phyloP scores from a whole-genome alignment of 805 yeast genomes.

The Candida namnaoensis region DNA sequence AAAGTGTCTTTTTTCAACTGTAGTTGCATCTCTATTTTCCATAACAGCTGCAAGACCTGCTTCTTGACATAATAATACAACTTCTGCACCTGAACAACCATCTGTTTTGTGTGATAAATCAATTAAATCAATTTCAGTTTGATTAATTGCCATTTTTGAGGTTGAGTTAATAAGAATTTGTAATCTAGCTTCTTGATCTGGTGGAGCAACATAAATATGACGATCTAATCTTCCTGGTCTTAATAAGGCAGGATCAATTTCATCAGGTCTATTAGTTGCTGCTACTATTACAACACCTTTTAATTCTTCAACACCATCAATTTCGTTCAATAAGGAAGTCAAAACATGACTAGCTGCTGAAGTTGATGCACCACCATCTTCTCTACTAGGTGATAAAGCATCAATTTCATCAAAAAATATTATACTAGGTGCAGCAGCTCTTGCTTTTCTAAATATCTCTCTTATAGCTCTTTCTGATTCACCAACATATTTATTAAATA shows the following conservation, averaged over 20 bases:
- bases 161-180: constrained; percentile 72
- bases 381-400: constrained; percentile 78
- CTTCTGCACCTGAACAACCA: constrained; percentile 97
- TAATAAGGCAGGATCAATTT: constrained; percentile 84
- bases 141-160: constrained; percentile 46
- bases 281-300: constrained; percentile 92
- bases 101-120: constrained; percentile 57
- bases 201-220: constrained; percentile 89
- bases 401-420: constrained; percentile 96
- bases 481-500: constrained; percentile 92
- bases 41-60: constrained; percentile 93
- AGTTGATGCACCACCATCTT: constrained; percentile 40
- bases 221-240: constrained; percentile 96
- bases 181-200: constrained; percentile 70
- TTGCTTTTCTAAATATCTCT: constrained; percentile 85
- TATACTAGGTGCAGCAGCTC: constrained; percentile 92
- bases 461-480: constrained; percentile 92
- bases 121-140: constrained; percentile 37
- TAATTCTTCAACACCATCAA: constrained; percentile 94
- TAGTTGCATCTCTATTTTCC: constrained; percentile 50
- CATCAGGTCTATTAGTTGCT: constrained; percentile 93
- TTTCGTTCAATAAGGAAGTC: constrained; percentile 86
- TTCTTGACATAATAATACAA: constrained; percentile 85
- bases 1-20: constrained; percentile 61
- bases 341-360: constrained; percentile 77